These are phyloP conservation scores for Starmerella etchellsii DNA, from an alignment of 805 yeast genomes.

Conservation along the genomic window DNA sequence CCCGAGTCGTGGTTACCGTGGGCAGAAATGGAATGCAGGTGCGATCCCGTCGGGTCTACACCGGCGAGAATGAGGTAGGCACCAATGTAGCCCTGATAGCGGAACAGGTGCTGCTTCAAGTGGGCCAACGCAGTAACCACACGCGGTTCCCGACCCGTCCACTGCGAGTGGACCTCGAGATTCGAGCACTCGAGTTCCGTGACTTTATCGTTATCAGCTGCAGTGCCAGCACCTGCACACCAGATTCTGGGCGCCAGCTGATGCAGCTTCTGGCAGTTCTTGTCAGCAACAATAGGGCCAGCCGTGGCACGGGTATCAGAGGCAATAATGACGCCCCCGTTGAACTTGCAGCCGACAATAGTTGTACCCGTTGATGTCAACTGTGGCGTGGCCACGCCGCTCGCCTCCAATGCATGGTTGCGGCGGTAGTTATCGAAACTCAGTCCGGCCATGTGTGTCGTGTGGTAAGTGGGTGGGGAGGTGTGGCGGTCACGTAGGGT, in stretches of 20 bases:
- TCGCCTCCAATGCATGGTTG: conserved; percentile 57
- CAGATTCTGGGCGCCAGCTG: conserved; percentile 80
- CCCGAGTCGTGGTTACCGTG: conserved; percentile 98
- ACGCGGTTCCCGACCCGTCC: conserved; percentile 76
- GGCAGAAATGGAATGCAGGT: conserved; percentile 84
- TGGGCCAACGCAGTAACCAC: conserved; percentile 87
- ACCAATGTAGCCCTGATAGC: conserved; percentile 94
- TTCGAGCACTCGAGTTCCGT: conserved; percentile 86
- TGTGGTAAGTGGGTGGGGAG: neutral
- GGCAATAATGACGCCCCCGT: conserved; percentile 92
- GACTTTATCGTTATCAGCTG: conserved; percentile 97
- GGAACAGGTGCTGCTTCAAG: conserved; percentile 89
- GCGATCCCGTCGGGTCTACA: conserved; percentile 91
- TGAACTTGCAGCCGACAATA: conserved; percentile 87
- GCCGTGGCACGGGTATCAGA: conserved; percentile 98
- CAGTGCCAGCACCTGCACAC: conserved; percentile 99
- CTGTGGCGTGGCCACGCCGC: conserved; percentile 66
- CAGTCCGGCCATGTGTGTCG: conserved; percentile 63
- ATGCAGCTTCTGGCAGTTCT: conserved; percentile 92
- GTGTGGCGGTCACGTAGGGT: too few relatives aligned
- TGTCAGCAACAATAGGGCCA: conserved; percentile 93
- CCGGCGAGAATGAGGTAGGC: conserved; percentile 98
- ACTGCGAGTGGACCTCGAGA: conserved; percentile 76
- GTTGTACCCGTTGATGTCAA: conserved; percentile 99
- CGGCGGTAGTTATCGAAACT: conserved; percentile 90